Base-by-base conservation (phyloP, 164 flowering plant species). In the Stephania yunnanensis region DNA sequence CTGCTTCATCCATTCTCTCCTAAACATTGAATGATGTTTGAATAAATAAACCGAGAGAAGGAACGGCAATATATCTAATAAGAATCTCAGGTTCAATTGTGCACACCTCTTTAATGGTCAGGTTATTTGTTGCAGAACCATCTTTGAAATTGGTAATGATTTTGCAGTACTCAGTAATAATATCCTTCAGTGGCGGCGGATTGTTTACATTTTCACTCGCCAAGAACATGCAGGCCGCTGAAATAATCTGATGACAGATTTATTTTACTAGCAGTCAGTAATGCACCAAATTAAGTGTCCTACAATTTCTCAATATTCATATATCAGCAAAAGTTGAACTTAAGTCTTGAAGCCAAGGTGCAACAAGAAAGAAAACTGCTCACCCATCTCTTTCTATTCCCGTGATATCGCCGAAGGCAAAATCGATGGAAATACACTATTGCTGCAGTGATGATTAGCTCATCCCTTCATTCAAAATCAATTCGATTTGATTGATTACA, bases 141-240 rank as follows among this genome's bases (percentile, higher is more conserved):
- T 92, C 93, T 81, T 88, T 90, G 78, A 36, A 36, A 36, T 88
- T 90, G 76, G 89, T 77, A 58, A 90, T 87, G 42, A 92, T 92
- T 75, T 90, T 95, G 77, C 86, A 92, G 46, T 95, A 88, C 66
- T 89, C 95, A 70, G 90, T 75, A 71, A 92, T 88, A 46, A 90
- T 92, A 86, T 92, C 97, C 80, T 89, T 90, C 63, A 90, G 75
- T 7, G 92, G 92, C 12, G 93, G 87, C 66, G 97, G 97, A 75
- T 94, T 89, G 83, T 92, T 95, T 83, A 89, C 97, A 50, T 89
- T 93, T 76, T 92, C 90, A 65, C 97, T 89, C 52, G 95, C 97
- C 76, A 92, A 90, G 78, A 92, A 92, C 93, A 92, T 92, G 75
- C 95, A 90, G 29, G 86, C 95, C 20, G 93, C 90, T 55, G 95